Evolutionary conservation across 345 rosid genomes (phyloP).

Genomic region (Balakata baccata): DNA sequence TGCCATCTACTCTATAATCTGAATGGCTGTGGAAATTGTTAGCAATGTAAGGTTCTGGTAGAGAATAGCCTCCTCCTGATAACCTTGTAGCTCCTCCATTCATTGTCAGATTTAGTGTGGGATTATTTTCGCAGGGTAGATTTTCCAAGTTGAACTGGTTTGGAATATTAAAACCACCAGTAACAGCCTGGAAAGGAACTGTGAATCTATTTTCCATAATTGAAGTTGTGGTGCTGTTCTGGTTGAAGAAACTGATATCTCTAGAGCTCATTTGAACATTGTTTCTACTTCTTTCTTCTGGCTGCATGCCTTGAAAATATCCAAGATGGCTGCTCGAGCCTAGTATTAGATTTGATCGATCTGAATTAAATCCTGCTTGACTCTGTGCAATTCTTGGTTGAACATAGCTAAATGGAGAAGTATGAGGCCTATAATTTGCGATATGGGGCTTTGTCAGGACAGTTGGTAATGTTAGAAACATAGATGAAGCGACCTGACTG

Average conservation of each 20-base stretch:
- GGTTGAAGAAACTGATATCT: constrained; percentile 20
- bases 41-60: constrained; percentile 32
- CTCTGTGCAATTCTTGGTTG: constrained; percentile 30
- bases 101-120: constrained; percentile 30
- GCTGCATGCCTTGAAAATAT: constrained; percentile 24
- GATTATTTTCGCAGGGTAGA: constrained; percentile 23
- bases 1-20: constrained; percentile 28
- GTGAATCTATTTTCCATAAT: constrained; percentile 35
- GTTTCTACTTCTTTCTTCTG: constrained; percentile 31
- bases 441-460: constrained; percentile 18
- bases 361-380: constrained; percentile 15
- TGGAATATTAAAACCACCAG: constrained; percentile 23
- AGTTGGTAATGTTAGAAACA: constrained; percentile 32
- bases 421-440: constrained; percentile 29
- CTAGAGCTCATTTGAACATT: constrained; percentile 24
- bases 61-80: constrained; percentile 28
- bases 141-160: constrained; percentile 30
- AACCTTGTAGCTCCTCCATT: constrained; percentile 38
- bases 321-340: constrained; percentile 33
- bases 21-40: constrained; percentile 28
- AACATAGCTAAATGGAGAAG: constrained; percentile 25
- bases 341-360: constrained; percentile 22
- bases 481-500: constrained; percentile 35
- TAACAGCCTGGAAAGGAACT: constrained; percentile 31
- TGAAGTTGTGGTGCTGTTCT: constrained; percentile 16